Percentiles rank a stretch among this genome's conserved stretches.
Evolutionary conservation across 306 rosid species (phyloP).

Genomic region (Carpinus fangiana): DNA sequence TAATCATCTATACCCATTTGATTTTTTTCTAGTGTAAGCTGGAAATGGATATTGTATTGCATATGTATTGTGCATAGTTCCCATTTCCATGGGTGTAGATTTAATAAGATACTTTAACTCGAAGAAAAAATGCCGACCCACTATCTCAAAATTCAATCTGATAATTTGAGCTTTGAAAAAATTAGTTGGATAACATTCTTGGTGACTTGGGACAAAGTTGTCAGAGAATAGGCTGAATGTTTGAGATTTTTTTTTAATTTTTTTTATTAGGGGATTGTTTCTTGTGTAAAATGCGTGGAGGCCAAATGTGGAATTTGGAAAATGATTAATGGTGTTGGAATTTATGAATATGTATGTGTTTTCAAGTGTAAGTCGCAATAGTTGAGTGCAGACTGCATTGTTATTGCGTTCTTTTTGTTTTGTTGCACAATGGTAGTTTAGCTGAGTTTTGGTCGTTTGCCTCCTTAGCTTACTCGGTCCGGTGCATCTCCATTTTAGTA

Average conservation of each 20-base stretch:
- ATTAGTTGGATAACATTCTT: background rate
- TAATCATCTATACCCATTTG: background rate
- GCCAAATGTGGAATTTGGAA: background rate
- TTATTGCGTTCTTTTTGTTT: background rate
- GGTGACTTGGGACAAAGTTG: background rate
- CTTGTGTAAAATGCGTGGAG: background rate
- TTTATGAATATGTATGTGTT: background rate
- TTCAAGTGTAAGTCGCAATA: background rate
- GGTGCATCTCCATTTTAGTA: background rate
- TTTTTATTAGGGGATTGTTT: background rate
- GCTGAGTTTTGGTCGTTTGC: background rate
- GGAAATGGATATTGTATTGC: background rate
- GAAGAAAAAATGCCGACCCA: background rate
- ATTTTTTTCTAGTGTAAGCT: background rate
- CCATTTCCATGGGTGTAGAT: background rate
- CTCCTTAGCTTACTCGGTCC: background rate
- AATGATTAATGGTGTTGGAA: background rate
- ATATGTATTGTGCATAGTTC: background rate
- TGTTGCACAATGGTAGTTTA: background rate
- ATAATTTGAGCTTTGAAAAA: background rate
- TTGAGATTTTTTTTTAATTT: background rate
- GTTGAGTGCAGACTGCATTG: background rate
- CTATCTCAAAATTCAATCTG: background rate
- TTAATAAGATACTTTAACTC: background rate
- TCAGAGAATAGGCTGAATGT: background rate